These are phyloP conservation scores for Leccinum rimulosum DNA, from an alignment of 768 basidiomycete genomes.

Conservation along the genomic window DNA sequence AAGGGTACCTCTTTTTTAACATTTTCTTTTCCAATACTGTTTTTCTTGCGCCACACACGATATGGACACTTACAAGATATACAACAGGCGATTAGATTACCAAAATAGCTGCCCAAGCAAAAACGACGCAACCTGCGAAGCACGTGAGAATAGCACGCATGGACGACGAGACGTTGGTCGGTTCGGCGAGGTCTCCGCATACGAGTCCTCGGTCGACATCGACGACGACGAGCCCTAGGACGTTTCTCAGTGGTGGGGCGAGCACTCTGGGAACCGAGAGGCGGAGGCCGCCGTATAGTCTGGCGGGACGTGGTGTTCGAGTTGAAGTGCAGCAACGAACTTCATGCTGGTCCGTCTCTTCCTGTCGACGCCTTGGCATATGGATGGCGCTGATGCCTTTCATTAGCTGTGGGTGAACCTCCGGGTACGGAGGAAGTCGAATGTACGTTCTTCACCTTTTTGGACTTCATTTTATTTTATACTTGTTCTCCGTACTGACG, in stretches of 20 bases:
- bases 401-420: constrained; percentile 30
- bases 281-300: too few relatives aligned
- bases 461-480: background rate
- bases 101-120: background rate
- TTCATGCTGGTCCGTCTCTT: too few relatives aligned
- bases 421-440: constrained; percentile 39
- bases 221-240: constrained; percentile 15
- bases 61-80: too few relatives aligned
- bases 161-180: constrained; percentile 27
- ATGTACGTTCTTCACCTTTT: constrained; percentile 22
- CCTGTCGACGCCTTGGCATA: background rate
- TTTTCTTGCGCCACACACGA: too few relatives aligned
- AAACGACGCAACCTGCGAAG: background rate
- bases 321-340: too few relatives aligned
- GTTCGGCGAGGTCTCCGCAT: constrained; percentile 18
- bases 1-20: too few relatives aligned
- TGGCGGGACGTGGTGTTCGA: too few relatives aligned
- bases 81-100: background rate
- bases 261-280: too few relatives aligned
- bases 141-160: constrained; percentile 4
- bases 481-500: background rate
- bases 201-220: constrained; percentile 22
- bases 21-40: too few relatives aligned
- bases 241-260: too few relatives aligned
- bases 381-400: background rate